phyloP scores from a whole-genome alignment of 768 basidiomycete species.

The Polyporus arcularius region DNA sequence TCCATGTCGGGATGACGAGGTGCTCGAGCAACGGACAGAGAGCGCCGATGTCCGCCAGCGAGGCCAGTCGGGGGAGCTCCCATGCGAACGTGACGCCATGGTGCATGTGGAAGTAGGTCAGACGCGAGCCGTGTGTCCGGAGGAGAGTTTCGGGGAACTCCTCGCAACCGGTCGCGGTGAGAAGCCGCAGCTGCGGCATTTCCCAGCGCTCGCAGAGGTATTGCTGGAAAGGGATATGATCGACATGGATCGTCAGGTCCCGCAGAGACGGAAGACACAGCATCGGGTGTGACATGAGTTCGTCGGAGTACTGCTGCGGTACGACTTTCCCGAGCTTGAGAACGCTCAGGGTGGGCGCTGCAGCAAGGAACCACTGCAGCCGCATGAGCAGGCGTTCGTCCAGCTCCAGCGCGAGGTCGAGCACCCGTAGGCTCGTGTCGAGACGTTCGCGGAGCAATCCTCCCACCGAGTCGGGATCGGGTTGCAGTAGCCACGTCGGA shows the following conservation, averaged over 20 bases:
- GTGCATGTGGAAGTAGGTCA: constrained; percentile 2
- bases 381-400: background rate
- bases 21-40: constrained; percentile 3
- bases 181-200: background rate
- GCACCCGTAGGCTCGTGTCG: background rate
- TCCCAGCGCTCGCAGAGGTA: background rate
- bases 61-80: background rate
- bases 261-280: background rate
- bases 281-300: background rate
- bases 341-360: background rate
- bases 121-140: constrained; percentile 2
- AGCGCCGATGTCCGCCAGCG: background rate
- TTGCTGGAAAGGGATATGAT: background rate
- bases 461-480: background rate
- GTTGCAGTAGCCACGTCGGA: constrained; percentile 1
- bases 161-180: background rate
- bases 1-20: constrained; percentile 1
- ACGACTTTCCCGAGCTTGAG: constrained; percentile 2
- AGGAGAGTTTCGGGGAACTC: background rate
- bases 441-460: background rate
- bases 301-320: background rate
- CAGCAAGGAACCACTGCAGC: background rate
- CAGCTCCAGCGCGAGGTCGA: background rate
- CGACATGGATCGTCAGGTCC: background rate
- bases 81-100: background rate